Conservation (phyloP, 805 yeast species). For the Schwanniomyces yamadae region DNA sequence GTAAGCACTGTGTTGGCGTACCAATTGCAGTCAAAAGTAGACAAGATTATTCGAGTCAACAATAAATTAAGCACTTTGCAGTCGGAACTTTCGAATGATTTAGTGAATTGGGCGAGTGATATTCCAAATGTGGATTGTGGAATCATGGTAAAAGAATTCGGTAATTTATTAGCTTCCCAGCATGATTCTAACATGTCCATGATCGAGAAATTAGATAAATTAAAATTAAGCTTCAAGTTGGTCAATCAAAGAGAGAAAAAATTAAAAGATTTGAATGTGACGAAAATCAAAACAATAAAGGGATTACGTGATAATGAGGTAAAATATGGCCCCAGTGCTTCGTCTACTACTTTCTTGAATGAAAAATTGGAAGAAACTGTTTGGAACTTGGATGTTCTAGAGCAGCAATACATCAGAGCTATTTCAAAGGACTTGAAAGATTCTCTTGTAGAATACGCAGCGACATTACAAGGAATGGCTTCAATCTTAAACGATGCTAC, state of each 20-base stretch:
- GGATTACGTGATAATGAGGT: conserved; percentile 43
- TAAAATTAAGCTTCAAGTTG: conserved; percentile 43
- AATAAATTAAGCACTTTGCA: conserved; percentile 35
- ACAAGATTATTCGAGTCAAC: conserved; percentile 34
- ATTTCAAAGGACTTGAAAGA: conserved; percentile 46
- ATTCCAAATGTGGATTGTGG: conserved; percentile 41
- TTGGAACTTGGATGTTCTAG: conserved; percentile 51
- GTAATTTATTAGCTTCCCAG: conserved; percentile 38
- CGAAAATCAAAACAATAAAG: conserved; percentile 36
- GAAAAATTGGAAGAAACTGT: conserved; percentile 54
- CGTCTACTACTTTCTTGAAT: conserved; percentile 40
- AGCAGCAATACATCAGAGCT: conserved; percentile 49
- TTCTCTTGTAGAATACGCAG: conserved; percentile 44
- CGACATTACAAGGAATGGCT: conserved; percentile 27
- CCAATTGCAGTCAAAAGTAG: conserved; percentile 11
- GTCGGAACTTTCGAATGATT: conserved; percentile 38
- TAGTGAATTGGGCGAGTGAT: conserved; percentile 41
- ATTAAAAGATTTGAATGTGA: conserved; percentile 35
- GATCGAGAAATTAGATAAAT: conserved; percentile 42
- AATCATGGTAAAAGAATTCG: conserved; percentile 39
- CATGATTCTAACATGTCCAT: conserved; percentile 32
- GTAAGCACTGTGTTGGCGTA: conserved; percentile 7
- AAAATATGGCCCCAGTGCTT: conserved; percentile 45
- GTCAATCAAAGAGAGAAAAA: conserved; percentile 53
- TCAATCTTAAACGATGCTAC: conserved; percentile 25